Evolutionary conservation across 2,329 filamentous ascomycete genomes (phyloP), one percentile per base, ranked within the genome.

Genomic region (Diaporthe sp.): DNA sequence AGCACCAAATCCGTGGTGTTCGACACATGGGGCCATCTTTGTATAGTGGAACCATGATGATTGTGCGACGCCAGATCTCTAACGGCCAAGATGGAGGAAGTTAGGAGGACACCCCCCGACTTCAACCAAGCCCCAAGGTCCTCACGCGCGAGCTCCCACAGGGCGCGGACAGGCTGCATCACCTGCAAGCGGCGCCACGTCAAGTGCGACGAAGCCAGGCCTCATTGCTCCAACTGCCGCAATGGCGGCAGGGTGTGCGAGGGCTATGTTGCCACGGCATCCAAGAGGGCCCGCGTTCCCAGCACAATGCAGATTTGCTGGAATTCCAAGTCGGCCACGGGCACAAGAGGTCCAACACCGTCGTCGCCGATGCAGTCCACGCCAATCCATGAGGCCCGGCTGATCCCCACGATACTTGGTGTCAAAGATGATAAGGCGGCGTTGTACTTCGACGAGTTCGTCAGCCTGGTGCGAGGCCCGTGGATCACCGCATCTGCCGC

Each of bases 161-260:
- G 44, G 44, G 44, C 61, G 28, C 61, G 61, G 44, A 67, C 61
- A 22, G 42, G 61, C 44, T 67, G 61, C 22, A 51, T 67, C 44
- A 67, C 61, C 44, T 67, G 61, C 61, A 67, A 67, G 39, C 61
- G 61, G 19, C 61, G 61, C 8, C 61, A 67, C 28, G 44, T 67
- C 61, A 51, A 67, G 19, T 67, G 61, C 28, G 61, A 67, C 12
- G 61, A 67, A 49, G 44, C 39, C 61, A 67, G 61, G 44, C 61
- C 61, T 34, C 61, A 67, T 13, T 67, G 61, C 12, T 17, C 28
- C 22, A 67, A 49, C 44, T 67, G 61, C 12, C 61, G 19, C 42
- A 37, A 67, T 37, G 44, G 28, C 44, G 25, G 25, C 9, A 34
- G 61, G 25, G 44, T n/a, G 61, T 67, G 61, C 42, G 61, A 49